Evolutionary conservation across 192 early-diverging fungal genomes (phyloP).

Genomic region (Thoreauomyces humboldtii): DNA sequence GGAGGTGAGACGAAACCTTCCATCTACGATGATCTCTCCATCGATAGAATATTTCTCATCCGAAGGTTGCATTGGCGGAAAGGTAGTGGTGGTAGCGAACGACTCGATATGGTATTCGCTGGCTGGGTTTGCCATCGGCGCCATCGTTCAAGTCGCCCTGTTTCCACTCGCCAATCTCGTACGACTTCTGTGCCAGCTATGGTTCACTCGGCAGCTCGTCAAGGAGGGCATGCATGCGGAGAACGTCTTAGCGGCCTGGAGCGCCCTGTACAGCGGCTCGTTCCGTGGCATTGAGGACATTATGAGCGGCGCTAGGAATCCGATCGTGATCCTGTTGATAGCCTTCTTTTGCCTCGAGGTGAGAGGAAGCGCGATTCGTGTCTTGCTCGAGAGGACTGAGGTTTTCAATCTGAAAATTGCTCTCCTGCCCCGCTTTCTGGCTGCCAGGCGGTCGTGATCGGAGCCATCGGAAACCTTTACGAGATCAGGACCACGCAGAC

Average conservation of each 20-base stretch:
- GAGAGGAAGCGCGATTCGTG: neutral
- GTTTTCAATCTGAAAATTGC: neutral
- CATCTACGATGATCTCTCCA: too few relatives aligned
- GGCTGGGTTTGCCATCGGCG: neutral
- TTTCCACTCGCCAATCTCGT: neutral
- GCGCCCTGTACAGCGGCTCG: neutral
- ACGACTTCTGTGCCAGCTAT: neutral
- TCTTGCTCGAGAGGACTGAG: neutral
- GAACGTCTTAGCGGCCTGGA: neutral
- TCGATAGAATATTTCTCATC: too few relatives aligned
- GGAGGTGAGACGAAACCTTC: too few relatives aligned
- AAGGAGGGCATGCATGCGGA: neutral
- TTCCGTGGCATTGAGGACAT: constrained; percentile 6
- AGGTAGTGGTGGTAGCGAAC: neutral
- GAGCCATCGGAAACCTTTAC: neutral
- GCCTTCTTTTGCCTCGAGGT: neutral
- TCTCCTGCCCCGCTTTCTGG: neutral
- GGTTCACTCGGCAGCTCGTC: neutral
- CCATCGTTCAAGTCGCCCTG: neutral
- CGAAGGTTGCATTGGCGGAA: too few relatives aligned
- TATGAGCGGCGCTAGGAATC: neutral
- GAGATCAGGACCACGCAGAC: neutral
- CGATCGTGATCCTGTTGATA: neutral
- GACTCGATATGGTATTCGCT: neutral
- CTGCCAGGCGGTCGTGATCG: neutral